phyloP scores from a whole-genome alignment of 129 eudicot genomes.

The Chrysanthemum seticuspe region DNA sequence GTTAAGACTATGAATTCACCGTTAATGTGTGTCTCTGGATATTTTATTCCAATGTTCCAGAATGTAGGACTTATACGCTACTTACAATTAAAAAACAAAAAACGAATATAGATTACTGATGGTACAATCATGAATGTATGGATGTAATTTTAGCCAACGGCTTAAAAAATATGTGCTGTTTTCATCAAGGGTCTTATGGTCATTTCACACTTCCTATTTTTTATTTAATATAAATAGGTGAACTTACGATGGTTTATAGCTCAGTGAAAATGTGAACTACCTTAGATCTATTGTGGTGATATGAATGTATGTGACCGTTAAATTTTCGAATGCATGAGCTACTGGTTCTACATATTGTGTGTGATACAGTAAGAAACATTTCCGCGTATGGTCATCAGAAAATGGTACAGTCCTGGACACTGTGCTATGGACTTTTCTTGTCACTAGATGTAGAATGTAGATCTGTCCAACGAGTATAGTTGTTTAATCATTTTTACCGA shows the following conservation, averaged over 20 bases:
- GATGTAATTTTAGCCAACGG: too few species aligned
- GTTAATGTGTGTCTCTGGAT: background rate
- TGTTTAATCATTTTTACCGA: background rate
- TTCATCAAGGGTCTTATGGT: too few species aligned
- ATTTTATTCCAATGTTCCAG: too few species aligned
- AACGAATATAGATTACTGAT: too few species aligned
- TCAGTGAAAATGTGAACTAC: too few species aligned
- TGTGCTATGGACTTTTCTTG: background rate
- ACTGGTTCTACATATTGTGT: background rate
- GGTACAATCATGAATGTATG: too few species aligned
- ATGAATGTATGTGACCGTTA: conserved; percentile 1
- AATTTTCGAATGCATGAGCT: background rate
- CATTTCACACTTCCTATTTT: too few species aligned
- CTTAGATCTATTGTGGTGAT: background rate
- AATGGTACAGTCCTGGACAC: background rate
- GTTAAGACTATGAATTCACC: background rate
- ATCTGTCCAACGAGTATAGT: background rate
- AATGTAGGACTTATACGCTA: too few species aligned
- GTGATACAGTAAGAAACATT: background rate
- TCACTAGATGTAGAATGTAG: background rate
- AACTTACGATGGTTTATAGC: too few species aligned
- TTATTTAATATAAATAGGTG: too few species aligned
- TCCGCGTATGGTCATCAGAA: background rate
- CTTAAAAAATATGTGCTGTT: too few species aligned
- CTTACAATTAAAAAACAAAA: too few species aligned